phyloP scores from a whole-genome alignment of 306 rosid genomes.

The Albizia julibrissin region DNA sequence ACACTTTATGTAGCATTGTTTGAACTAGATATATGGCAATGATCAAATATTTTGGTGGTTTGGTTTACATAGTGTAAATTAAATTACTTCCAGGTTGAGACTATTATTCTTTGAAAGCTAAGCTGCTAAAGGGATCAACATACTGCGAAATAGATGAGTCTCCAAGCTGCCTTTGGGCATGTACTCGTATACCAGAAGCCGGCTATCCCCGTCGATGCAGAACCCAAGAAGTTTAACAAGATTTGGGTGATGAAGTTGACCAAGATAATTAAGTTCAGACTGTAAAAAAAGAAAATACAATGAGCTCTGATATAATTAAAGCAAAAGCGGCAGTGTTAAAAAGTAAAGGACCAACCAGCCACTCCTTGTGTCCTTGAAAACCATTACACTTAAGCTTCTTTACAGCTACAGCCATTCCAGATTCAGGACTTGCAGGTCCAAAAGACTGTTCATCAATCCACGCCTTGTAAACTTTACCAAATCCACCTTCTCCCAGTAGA shows the following conservation, averaged over 20 bases:
- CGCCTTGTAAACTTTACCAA: constrained; percentile 76
- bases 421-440: constrained; percentile 57
- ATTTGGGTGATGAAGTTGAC: constrained; percentile 75
- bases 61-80: neutral
- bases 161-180: constrained; percentile 74
- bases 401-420: constrained; percentile 65
- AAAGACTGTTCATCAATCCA: constrained; percentile 60
- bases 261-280: constrained; percentile 75
- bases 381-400: constrained; percentile 74
- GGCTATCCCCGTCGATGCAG: constrained; percentile 66
- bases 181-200: constrained; percentile 74
- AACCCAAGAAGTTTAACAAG: constrained; percentile 72
- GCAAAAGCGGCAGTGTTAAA: neutral
- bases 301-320: constrained; percentile 11
- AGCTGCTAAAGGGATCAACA: constrained; percentile 20
- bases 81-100: neutral
- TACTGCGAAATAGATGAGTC: constrained; percentile 72
- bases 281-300: constrained; percentile 35
- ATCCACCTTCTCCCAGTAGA: constrained; percentile 76
- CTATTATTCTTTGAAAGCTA: neutral
- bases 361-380: constrained; percentile 77
- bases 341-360: constrained; percentile 56
- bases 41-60: neutral
- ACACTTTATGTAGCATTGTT: neutral
- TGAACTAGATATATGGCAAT: constrained; percentile 1